A percentile compares a stretch with the other conserved stretches of the same genome.
phyloP scores from a whole-genome alignment of 148 eudicot species.

The Amaranthus hypochondriacus region DNA sequence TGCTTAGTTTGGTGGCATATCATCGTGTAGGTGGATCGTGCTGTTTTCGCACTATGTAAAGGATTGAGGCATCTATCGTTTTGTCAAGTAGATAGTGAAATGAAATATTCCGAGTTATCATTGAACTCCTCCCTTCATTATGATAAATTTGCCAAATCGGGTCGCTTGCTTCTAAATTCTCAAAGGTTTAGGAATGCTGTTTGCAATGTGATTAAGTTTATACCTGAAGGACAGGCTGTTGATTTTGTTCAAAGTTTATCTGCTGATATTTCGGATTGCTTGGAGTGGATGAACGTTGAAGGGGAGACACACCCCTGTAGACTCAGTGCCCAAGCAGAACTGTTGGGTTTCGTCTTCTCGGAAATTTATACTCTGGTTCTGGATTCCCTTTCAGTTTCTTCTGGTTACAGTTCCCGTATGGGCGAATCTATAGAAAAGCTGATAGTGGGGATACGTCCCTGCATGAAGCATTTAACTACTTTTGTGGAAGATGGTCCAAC shows the following conservation, averaged over 20 bases:
- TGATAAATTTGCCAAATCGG: conserved; percentile 52
- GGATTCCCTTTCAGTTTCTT: conserved; percentile 62
- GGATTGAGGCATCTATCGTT: conserved; percentile 45
- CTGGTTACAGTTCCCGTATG: conserved; percentile 71
- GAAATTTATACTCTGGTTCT: conserved; percentile 63
- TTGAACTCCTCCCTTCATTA: conserved; percentile 24
- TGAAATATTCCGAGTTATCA: conserved; percentile 15
- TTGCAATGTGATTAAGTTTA: conserved; percentile 53
- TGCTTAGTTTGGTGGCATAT: conserved; percentile 21
- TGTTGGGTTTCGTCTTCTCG: conserved; percentile 61
- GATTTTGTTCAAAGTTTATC: conserved; percentile 54
- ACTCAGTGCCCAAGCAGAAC: conserved; percentile 43
- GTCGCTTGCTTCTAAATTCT: conserved; percentile 52
- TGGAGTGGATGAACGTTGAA: conserved; percentile 61
- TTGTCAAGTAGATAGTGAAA: conserved; percentile 28
- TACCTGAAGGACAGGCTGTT: conserved; percentile 93
- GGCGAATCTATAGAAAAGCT: conserved; percentile 55
- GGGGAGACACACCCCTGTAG: conserved; percentile 23
- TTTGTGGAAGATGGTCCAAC: conserved; percentile 28
- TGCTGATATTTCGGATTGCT: conserved; percentile 61
- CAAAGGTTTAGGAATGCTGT: conserved; percentile 60
- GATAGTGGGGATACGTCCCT: conserved; percentile 41
- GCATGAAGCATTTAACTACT: conserved; percentile 45
- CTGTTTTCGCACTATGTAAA: conserved; percentile 67
- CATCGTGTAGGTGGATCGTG: conserved; percentile 57